phyloP scores from a whole-genome alignment of 495 filamentous ascomycete genomes.

The Penicillium alfredii region DNA sequence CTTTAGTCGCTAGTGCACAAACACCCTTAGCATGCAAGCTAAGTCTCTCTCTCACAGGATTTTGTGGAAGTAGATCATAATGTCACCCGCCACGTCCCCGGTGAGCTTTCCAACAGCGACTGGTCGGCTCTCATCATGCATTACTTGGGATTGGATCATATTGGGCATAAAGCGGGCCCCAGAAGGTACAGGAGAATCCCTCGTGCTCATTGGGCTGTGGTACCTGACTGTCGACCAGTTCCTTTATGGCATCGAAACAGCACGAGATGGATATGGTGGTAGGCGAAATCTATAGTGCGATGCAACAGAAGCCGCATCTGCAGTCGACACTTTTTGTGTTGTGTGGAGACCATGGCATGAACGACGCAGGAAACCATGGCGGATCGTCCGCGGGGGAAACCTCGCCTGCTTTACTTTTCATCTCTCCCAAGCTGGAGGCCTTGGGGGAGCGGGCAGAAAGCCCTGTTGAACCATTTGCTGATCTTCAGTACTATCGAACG shows the following conservation, averaged over 20 bases:
- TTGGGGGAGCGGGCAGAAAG: slow-evolving; percentile 41
- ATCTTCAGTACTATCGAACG: slow-evolving; percentile 73
- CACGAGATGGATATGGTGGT: slow-evolving; percentile 89
- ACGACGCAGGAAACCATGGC: slow-evolving; percentile 95
- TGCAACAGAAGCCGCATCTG: slow-evolving; percentile 63
- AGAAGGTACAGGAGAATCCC: too few relatives aligned
- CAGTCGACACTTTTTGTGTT: slow-evolving; percentile 76
- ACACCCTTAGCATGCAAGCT: slow-evolving; percentile 14
- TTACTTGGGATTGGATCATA: slow-evolving; percentile 94
- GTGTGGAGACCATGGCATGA: slow-evolving; percentile 97
- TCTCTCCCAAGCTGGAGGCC: slow-evolving; percentile 73
- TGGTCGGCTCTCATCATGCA: slow-evolving; percentile 94
- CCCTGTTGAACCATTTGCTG: slow-evolving; percentile 34
- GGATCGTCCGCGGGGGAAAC: slow-evolving; percentile 91
- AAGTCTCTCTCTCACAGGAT: slow-evolving; percentile 55
- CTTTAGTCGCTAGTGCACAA: slow-evolving; percentile 1
- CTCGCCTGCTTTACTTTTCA: slow-evolving; percentile 83
- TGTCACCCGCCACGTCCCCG: slow-evolving; percentile 82
- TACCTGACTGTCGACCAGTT: slow-evolving; percentile 41
- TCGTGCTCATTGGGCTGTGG: neutral
- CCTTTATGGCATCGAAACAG: slow-evolving; percentile 90
- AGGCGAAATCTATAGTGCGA: slow-evolving; percentile 64
- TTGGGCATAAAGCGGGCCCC: slow-evolving; percentile 95
- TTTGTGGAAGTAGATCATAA: slow-evolving; percentile 98
- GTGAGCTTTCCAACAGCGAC: slow-evolving; percentile 68